Percentiles rank a stretch among this genome's conserved stretches.
Conservation (phyloP, 768 basidiomycete genomes). For the Sarcodon aspratus region DNA sequence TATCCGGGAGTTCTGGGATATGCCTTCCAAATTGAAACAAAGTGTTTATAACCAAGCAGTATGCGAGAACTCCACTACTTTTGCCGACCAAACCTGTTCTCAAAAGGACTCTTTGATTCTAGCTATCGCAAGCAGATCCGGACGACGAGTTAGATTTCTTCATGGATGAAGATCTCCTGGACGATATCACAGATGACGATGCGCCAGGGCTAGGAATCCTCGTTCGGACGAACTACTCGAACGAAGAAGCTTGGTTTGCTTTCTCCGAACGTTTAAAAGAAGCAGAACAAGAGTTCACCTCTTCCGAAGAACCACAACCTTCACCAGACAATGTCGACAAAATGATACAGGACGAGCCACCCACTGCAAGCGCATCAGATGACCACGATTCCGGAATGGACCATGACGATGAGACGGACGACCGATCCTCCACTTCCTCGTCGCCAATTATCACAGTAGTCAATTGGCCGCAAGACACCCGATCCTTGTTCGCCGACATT, state of each 20-base stretch:
- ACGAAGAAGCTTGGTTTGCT: slow-evolving; percentile 53
- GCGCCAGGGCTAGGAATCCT: slow-evolving; percentile 46
- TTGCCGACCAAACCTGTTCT: neutral
- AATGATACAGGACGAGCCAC: slow-evolving; percentile 14
- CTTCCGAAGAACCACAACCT: slow-evolving; percentile 4
- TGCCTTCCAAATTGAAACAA: slow-evolving; percentile 13
- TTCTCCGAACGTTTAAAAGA: slow-evolving; percentile 40
- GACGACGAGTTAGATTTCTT: slow-evolving; percentile 14
- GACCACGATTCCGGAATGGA: slow-evolving; percentile 7
- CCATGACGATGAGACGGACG: slow-evolving; percentile 18
- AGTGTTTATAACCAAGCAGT: neutral
- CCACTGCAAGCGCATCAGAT: neutral
- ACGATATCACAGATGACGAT: slow-evolving; percentile 31
- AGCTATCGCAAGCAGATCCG: slow-evolving; percentile 7
- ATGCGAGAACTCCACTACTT: neutral
- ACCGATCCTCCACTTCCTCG: slow-evolving; percentile 10
- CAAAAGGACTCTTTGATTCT: slow-evolving; percentile 4
- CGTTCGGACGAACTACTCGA: slow-evolving; percentile 62
- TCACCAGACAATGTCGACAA: slow-evolving; percentile 9
- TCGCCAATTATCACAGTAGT: slow-evolving; percentile 42
- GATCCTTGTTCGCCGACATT: slow-evolving; percentile 29
- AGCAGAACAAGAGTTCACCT: slow-evolving; percentile 45
- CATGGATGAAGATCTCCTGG: slow-evolving; percentile 43
- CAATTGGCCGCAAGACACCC: slow-evolving; percentile 32
- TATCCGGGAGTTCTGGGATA: slow-evolving; percentile 37